Conservation (phyloP, 2,329 filamentous ascomycete genomes). For the Penicillium fuscoglaucum region DNA sequence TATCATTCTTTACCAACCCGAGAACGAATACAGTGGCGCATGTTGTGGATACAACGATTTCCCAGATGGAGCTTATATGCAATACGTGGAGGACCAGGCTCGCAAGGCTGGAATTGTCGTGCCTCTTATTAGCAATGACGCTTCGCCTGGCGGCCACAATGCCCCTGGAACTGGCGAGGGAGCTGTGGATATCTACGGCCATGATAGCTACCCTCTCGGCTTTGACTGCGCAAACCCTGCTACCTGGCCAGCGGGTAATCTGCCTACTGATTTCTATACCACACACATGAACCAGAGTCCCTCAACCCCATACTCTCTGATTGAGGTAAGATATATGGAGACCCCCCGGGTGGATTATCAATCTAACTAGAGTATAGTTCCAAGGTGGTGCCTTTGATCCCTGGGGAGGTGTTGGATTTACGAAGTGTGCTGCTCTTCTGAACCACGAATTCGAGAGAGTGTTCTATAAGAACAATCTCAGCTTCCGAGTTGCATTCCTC, state of each 20-base stretch:
- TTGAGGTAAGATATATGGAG: slow-evolving; percentile 49
- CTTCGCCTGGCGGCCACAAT: slow-evolving; percentile 59
- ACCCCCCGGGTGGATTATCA: not conserved
- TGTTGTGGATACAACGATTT: slow-evolving; percentile 52
- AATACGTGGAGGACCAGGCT: slow-evolving; percentile 68
- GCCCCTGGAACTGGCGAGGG: slow-evolving; percentile 61
- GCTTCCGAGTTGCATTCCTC: slow-evolving; percentile 65
- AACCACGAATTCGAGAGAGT: slow-evolving; percentile 75
- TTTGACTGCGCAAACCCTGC: slow-evolving; percentile 56
- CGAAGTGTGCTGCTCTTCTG: slow-evolving; percentile 64
- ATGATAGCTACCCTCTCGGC: slow-evolving; percentile 62
- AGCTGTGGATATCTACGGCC: slow-evolving; percentile 64
- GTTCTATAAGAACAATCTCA: slow-evolving; percentile 75
- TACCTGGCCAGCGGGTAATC: slow-evolving; percentile 57
- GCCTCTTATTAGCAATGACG: slow-evolving; percentile 75
- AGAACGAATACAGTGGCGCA: slow-evolving; percentile 72
- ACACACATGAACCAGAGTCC: slow-evolving; percentile 63
- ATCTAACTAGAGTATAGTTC: slow-evolving; percentile 48
- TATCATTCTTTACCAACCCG: slow-evolving; percentile 74
- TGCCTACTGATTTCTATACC: slow-evolving; percentile 59
- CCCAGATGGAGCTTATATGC: slow-evolving; percentile 68
- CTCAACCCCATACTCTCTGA: slow-evolving; percentile 63
- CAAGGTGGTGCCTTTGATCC: slow-evolving; percentile 72
- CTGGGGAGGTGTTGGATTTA: slow-evolving; percentile 72
- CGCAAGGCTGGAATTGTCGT: slow-evolving; percentile 69